A percentile compares a stretch with the other conserved stretches of the same genome.
Evolutionary conservation across 768 basidiomycete genomes (phyloP).

Genomic region (Boletus fagicola): DNA sequence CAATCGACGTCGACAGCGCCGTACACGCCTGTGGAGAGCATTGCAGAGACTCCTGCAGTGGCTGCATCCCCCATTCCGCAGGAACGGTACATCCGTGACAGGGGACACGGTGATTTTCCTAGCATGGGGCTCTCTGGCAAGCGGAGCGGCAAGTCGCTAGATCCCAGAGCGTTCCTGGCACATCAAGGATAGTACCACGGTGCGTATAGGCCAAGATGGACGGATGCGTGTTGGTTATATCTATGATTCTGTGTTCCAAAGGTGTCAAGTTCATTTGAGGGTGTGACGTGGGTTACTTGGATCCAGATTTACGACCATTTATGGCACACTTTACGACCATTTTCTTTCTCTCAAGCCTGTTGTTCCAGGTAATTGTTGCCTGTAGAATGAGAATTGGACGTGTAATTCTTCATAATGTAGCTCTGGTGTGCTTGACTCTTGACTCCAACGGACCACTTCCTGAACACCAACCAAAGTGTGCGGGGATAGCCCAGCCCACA

Average conservation of each 20-base stretch:
- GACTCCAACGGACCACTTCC: too few relatives aligned
- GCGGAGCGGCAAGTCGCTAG: slow-evolving; percentile 34
- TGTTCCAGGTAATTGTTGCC: background rate
- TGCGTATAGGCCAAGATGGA: background rate
- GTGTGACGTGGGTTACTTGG: background rate
- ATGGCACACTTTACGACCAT: background rate
- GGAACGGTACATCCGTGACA: slow-evolving; percentile 33
- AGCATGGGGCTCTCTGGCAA: slow-evolving; percentile 38
- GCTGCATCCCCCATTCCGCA: slow-evolving; percentile 28
- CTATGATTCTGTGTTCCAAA: background rate
- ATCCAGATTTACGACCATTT: background rate
- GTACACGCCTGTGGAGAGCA: slow-evolving; percentile 34
- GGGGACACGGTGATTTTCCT: slow-evolving; percentile 33
- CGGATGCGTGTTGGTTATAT: background rate
- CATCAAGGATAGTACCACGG: slow-evolving; percentile 8
- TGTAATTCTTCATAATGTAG: background rate
- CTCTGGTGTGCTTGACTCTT: background rate
- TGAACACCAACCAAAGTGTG: too few relatives aligned
- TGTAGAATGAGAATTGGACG: background rate
- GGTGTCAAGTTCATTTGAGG: background rate
- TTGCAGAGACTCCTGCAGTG: slow-evolving; percentile 27
- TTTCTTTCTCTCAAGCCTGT: background rate
- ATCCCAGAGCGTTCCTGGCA: slow-evolving; percentile 43
- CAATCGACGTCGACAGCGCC: slow-evolving; percentile 48
- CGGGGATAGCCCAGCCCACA: too few relatives aligned